Conservation (phyloP, 495 filamentous ascomycete species). For the Entonaema liquescens region DNA sequence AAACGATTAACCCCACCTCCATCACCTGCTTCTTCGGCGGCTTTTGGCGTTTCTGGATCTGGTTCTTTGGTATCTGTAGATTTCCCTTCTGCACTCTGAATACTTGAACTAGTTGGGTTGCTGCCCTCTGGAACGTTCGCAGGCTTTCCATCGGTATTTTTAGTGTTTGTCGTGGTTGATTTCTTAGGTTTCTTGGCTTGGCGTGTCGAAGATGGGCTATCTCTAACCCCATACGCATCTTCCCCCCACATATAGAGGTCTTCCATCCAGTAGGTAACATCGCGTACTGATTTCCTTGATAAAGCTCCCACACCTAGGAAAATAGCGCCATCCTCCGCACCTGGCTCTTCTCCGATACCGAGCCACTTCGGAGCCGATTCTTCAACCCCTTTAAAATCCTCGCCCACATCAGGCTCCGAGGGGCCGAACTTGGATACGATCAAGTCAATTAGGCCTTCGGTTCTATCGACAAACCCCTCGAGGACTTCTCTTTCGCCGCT, state of each 20-base stretch:
- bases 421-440: constrained; percentile 87
- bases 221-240: constrained; percentile 79
- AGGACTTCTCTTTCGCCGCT: constrained; percentile 91
- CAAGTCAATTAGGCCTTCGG: constrained; percentile 78
- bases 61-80: background rate
- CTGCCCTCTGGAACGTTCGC: background rate
- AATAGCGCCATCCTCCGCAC: constrained; percentile 78
- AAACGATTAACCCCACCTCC: constrained; percentile 53
- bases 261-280: constrained; percentile 83
- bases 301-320: constrained; percentile 81
- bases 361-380: constrained; percentile 64
- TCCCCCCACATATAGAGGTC: constrained; percentile 80
- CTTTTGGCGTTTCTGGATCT: constrained; percentile 9
- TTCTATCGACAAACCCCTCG: constrained; percentile 78
- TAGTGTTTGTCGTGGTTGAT: constrained; percentile 33
- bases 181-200: constrained; percentile 41
- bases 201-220: constrained; percentile 71
- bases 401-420: constrained; percentile 33
- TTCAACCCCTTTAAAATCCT: constrained; percentile 7
- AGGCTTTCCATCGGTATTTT: constrained; percentile 19
- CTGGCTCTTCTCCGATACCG: constrained; percentile 68
- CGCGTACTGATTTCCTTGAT: constrained; percentile 68
- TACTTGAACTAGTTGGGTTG: constrained; percentile 2
- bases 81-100: background rate
- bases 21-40: constrained; percentile 26